Evolutionary conservation across 768 basidiomycete species (phyloP).

Genomic region (Rhizopogon rudus): DNA sequence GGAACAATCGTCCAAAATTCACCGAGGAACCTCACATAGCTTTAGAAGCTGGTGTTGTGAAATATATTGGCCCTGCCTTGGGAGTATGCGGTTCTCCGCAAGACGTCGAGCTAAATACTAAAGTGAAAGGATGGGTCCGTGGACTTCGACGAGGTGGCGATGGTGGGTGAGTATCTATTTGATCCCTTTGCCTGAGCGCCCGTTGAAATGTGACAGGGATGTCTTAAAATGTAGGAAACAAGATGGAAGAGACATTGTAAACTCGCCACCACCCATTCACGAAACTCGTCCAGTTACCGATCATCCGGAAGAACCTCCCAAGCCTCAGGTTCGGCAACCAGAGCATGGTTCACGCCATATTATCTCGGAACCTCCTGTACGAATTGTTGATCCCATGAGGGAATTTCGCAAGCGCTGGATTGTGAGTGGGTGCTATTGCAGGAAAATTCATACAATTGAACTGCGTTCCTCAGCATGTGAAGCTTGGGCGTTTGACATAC

Average conservation of each 20-base stretch:
- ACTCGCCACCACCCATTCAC: background rate
- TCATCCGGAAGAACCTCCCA: background rate
- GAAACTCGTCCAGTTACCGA: slow-evolving; percentile 1
- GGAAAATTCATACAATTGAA: background rate
- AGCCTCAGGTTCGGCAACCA: slow-evolving; percentile 1
- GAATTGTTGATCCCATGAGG: background rate
- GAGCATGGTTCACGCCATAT: background rate
- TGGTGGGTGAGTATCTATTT: slow-evolving; percentile 45
- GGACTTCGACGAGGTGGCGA: slow-evolving; percentile 56
- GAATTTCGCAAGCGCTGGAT: background rate
- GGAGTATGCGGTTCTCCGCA: slow-evolving; percentile 47
- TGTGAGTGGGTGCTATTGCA: background rate
- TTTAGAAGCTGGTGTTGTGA: slow-evolving; percentile 46
- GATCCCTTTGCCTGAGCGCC: slow-evolving; percentile 26
- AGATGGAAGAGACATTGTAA: slow-evolving; percentile 14
- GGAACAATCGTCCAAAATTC: slow-evolving; percentile 32
- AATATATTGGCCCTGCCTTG: slow-evolving; percentile 36
- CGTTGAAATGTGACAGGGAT: slow-evolving; percentile 44
- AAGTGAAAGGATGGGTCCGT: slow-evolving; percentile 47
- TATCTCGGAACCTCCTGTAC: background rate
- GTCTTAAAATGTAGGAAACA: slow-evolving; percentile 42
- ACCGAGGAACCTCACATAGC: slow-evolving; percentile 37
- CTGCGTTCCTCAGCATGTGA: background rate
- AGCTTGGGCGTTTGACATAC: background rate
- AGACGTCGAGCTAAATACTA: slow-evolving; percentile 34